Percentiles rank a stretch among this genome's conserved stretches.
Evolutionary conservation across 768 basidiomycete species (phyloP).

Genomic region (Podaxis sp.): DNA sequence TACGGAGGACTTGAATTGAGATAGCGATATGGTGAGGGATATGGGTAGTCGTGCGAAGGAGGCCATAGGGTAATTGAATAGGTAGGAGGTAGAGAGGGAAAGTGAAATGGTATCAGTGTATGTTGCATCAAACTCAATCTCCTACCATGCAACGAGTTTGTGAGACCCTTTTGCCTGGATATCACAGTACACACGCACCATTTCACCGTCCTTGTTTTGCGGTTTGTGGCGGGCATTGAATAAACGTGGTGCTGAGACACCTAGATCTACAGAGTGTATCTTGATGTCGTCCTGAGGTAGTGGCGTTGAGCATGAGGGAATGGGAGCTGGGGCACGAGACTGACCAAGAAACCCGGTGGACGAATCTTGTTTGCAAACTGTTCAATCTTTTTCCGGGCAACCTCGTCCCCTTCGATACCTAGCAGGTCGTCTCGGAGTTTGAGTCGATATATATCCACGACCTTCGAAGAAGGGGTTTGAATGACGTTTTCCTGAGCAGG

Average conservation of each 20-base stretch:
- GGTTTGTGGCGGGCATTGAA: constrained; percentile 60
- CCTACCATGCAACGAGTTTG: constrained; percentile 39
- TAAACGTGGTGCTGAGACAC: constrained; percentile 75
- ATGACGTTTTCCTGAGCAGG: background rate
- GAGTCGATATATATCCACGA: constrained; percentile 71
- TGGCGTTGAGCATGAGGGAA: constrained; percentile 1
- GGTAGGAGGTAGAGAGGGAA: constrained; percentile 78
- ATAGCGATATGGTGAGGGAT: constrained; percentile 76
- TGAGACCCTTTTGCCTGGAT: background rate
- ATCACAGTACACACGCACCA: constrained; percentile 18
- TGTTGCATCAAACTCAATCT: constrained; percentile 78
- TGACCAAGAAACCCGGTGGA: constrained; percentile 66
- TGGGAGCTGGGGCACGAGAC: constrained; percentile 22
- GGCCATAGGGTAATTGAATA: constrained; percentile 81
- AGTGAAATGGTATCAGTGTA: constrained; percentile 85
- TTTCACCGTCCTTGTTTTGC: constrained; percentile 17
- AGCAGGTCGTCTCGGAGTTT: constrained; percentile 71
- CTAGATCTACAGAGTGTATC: constrained; percentile 83
- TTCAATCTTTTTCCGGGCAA: constrained; percentile 78
- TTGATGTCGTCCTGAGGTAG: constrained; percentile 73
- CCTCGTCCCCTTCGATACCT: constrained; percentile 79
- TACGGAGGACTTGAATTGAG: constrained; percentile 69
- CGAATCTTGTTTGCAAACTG: constrained; percentile 77
- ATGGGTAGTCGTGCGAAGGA: constrained; percentile 84
- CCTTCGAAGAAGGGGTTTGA: constrained; percentile 27